Base-by-base conservation (phyloP, 495 filamentous ascomycete species). In the Xylaria longipes region DNA sequence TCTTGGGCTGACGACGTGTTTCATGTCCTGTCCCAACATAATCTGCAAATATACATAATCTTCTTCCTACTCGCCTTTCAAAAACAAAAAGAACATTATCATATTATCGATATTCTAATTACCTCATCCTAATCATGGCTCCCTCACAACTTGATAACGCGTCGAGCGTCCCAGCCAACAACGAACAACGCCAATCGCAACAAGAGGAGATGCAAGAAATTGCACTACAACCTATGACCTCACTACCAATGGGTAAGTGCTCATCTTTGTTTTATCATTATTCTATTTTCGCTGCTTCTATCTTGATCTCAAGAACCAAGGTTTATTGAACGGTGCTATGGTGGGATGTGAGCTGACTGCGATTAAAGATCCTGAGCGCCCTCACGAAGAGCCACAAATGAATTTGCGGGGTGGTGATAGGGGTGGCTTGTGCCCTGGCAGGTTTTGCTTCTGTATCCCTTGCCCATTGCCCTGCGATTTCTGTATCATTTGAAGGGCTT, bases 381-480 rank as follows among this genome's bases (percentile, higher is more conserved):
- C 82, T 1, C 82, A 84, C 0, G 81, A 82, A 22, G 75, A 79
- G 48, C 48, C 76, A 0, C 72, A 78, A 22, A 68, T 77, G 33
- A 75, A 78, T n/a, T 57, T 84, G 50, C 81, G 82, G 25, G 82
- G 82, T 25, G 82, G 82, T 29, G 74, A 82, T 1, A 76, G 81
- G 20, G 67, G 81, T 39, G 69, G 71, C 1, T 48, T 58, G 15
- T 84, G 82, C 41, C 82, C 82, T 1, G 82, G 82, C 12, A 78
- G 81, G 3, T 84, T 84, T 71, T 84, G 82, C 73, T 84, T 84
- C 78, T 80, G 78, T 60, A 76, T 84, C 25, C 82, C 82, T 1
- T 84, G 82, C 74, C 82, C 82, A 27, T 54, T 84, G 29, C 82
- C 82, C 1, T 83, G 80, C 68, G 80, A 84, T 65, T 84, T 75